Evolutionary conservation across 177 flowering plant genomes (phyloP).

Genomic region (Vitis hybrid): DNA sequence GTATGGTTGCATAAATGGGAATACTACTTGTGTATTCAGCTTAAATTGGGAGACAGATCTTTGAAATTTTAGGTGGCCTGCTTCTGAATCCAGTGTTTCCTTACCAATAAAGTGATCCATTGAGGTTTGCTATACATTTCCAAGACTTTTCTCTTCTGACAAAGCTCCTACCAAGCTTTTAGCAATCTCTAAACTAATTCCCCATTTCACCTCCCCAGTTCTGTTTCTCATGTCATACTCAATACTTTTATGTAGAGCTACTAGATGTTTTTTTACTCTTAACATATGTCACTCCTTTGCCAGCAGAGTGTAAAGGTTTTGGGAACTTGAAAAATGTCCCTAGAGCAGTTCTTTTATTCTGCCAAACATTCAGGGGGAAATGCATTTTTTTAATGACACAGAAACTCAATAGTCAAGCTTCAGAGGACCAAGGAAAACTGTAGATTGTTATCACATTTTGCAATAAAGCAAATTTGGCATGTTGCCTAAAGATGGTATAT

Average conservation of each 20-base stretch:
- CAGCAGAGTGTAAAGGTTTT: no score
- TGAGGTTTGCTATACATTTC: background rate
- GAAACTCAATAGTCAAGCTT: no score
- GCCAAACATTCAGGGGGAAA: background rate
- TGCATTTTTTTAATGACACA: background rate
- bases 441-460: background rate
- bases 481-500: background rate
- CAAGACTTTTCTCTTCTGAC: background rate
- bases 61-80: no score
- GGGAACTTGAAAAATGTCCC: no score
- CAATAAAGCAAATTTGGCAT: background rate
- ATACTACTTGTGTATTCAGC: no score
- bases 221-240: background rate
- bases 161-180: background rate
- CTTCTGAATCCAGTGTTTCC: no score
- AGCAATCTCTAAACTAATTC: background rate
- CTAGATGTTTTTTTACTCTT: background rate
- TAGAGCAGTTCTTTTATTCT: no score
- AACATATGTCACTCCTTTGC: background rate
- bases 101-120: no score
- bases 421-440: no score
- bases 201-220: background rate
- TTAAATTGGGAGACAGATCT: no score
- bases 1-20: no score
- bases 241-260: background rate